These are phyloP conservation scores for Byssoonygena ceratinophila DNA, from an alignment of 2,329 filamentous ascomycete genomes.

Conservation along the genomic window DNA sequence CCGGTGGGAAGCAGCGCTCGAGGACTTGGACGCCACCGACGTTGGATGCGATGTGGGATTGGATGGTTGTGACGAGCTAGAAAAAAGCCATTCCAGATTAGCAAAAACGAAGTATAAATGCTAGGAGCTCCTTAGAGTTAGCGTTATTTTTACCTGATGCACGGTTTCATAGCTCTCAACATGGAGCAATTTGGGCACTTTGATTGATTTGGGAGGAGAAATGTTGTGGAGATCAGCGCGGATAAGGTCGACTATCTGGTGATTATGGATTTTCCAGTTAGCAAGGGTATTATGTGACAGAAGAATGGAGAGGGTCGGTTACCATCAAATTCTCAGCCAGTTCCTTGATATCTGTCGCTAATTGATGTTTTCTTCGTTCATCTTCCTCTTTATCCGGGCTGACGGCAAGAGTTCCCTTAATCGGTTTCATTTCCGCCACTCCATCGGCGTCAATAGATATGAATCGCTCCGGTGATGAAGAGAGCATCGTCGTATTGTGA, in stretches of 20 bases:
- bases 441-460: slow-evolving; percentile 52
- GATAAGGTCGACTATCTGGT: slow-evolving; percentile 76
- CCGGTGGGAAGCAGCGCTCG: slow-evolving; percentile 54
- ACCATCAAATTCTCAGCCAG: slow-evolving; percentile 88
- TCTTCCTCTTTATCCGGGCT: slow-evolving; percentile 55
- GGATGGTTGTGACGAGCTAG: slow-evolving; percentile 16
- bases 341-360: slow-evolving; percentile 76
- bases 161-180: slow-evolving; percentile 88
- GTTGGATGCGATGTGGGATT: slow-evolving; percentile 16
- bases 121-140: too few relatives aligned
- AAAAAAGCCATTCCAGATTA: too few relatives aligned
- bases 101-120: too few relatives aligned
- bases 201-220: slow-evolving; percentile 61
- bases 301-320: background rate
- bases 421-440: slow-evolving; percentile 61
- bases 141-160: slow-evolving; percentile 70
- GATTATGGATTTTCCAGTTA: background rate
- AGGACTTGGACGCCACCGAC: slow-evolving; percentile 15
- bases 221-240: slow-evolving; percentile 84
- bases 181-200: slow-evolving; percentile 65
- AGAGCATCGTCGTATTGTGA: slow-evolving; percentile 54
- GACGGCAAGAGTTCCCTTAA: slow-evolving; percentile 94
- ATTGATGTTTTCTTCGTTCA: slow-evolving; percentile 50
- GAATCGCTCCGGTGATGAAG: slow-evolving; percentile 82
- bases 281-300: too few relatives aligned